These are phyloP conservation scores for Rhododendron griersonianum DNA, from an alignment of 148 eudicot genomes.

Conservation along the genomic window DNA sequence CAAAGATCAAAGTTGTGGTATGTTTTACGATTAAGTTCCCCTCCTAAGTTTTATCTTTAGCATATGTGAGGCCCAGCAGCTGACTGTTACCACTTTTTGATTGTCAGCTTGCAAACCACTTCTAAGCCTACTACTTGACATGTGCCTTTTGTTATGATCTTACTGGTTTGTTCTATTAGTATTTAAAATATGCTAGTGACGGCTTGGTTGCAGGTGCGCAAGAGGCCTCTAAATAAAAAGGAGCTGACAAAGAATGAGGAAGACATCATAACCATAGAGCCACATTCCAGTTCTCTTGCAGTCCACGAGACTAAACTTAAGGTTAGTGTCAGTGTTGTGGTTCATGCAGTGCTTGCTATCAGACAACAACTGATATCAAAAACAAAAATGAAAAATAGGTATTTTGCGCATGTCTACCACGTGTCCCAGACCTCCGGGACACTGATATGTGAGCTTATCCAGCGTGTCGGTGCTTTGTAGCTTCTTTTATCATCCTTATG, in stretches of 20 bases:
- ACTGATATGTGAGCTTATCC: background rate
- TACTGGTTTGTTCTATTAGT: background rate
- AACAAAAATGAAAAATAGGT: background rate
- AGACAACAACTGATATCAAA: background rate
- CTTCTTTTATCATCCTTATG: background rate
- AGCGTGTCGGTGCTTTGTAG: background rate
- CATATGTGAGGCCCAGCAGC: constrained; percentile 4
- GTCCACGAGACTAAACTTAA: constrained; percentile 95
- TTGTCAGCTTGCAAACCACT: constrained; percentile 8
- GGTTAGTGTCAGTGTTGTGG: constrained; percentile 29
- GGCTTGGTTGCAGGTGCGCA: constrained; percentile 66
- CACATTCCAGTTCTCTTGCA: constrained; percentile 55
- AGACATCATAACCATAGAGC: constrained; percentile 67
- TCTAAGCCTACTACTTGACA: background rate
- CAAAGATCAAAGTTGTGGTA: constrained; percentile 99
- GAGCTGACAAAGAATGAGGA: constrained; percentile 90
- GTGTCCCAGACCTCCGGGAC: background rate
- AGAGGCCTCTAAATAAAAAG: constrained; percentile 91
- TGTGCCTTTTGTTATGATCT: background rate
- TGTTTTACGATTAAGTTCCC: constrained; percentile 13
- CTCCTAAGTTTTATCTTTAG: background rate
- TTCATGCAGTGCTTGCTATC: constrained; percentile 9
- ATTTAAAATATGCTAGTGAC: background rate
- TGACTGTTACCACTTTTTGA: background rate
- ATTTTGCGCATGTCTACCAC: background rate